Evolutionary conservation across 2,329 filamentous ascomycete genomes (phyloP), one percentile per base, ranked within the genome.

Genomic region (Lojkania enalia): DNA sequence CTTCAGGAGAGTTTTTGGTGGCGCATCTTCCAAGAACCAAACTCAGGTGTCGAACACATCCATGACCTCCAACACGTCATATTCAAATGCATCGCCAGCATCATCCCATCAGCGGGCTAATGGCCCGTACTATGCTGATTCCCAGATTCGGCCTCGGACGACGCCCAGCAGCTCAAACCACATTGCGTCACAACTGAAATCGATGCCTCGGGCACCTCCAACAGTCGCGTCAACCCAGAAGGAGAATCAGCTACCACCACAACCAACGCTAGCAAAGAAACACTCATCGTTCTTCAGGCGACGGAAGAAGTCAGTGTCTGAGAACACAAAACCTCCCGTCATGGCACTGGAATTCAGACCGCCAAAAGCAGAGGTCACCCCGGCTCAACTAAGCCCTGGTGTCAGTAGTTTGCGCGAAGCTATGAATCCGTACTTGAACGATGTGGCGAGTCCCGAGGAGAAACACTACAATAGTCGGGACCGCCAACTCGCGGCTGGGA

Each of bases 251-350:
- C 58, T 54, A 33, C 54, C 54, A 19, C 50, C 53, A 36, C 61
- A 57, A 38, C 60, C 54, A 18, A 60, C 63, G 3, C 74, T 96
- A 39, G 87, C 88, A 60, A 96, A 96, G 76, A 96, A 96, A 70
- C 83, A 89, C 3, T 95, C 92, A 1, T 92, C 90, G 0, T 97
- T 99, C 73, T 97, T 97, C 74, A 82, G 94, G 51, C 81, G 94
- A 48, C 82, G 91, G 52, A 97, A 97, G 80, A 95, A 92, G 79
- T 96, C 91, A 4, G 72, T 90, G 23, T 81, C 83, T 12, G 90
- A 95, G 51, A 66, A 69, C 33, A 78, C 82, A 16, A 79, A 79
- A 29, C 83, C 86, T 23, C 83, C 86, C 6, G 70, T 85, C 20
- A 80, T 68, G 52, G 70, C 76, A 32, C 55, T 74, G 20, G 70